Percentiles rank a stretch among this genome's conserved stretches.
Conservation (phyloP, 768 basidiomycete genomes). For the Boletus subparvulus region DNA sequence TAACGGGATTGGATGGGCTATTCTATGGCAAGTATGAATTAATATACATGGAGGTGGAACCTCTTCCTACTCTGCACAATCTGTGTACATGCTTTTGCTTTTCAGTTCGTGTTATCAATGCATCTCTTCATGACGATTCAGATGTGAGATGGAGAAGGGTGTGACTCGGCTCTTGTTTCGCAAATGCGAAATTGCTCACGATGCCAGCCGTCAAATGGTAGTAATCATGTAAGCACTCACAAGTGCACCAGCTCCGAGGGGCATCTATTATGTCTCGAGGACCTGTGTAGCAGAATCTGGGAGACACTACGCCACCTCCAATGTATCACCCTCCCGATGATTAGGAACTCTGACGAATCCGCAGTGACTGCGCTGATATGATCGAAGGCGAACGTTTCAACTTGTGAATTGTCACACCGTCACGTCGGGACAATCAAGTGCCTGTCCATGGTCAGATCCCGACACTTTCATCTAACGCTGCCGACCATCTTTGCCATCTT, state of each 20-base stretch:
- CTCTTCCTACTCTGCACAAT: slow-evolving; percentile 16
- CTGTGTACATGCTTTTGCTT: slow-evolving; percentile 29
- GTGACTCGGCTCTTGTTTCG: not conserved
- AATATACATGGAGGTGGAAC: slow-evolving; percentile 29
- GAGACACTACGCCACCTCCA: too few species aligned
- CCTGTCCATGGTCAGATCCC: not conserved
- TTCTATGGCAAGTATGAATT: slow-evolving; percentile 26
- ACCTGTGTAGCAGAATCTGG: not conserved
- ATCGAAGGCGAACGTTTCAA: too few species aligned
- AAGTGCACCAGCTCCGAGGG: too few species aligned
- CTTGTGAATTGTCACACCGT: too few species aligned
- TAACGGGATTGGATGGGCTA: slow-evolving; percentile 21
- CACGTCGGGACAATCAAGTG: too few species aligned
- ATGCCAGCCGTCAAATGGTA: too few species aligned
- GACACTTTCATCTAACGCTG: not conserved
- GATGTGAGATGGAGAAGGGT: too few species aligned
- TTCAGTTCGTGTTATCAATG: slow-evolving; percentile 14
- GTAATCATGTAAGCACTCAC: too few species aligned
- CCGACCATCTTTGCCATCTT: not conserved
- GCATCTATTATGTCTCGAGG: not conserved
- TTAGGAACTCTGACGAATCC: too few species aligned
- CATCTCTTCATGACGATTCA: slow-evolving; percentile 1
- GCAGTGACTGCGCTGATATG: too few species aligned
- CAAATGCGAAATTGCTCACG: not conserved
- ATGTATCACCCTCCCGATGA: too few species aligned